Percentiles rank a stretch among this genome's conserved stretches.
Evolutionary conservation across 768 basidiomycete species (phyloP).

Genomic region (Pisolithus orientalis): DNA sequence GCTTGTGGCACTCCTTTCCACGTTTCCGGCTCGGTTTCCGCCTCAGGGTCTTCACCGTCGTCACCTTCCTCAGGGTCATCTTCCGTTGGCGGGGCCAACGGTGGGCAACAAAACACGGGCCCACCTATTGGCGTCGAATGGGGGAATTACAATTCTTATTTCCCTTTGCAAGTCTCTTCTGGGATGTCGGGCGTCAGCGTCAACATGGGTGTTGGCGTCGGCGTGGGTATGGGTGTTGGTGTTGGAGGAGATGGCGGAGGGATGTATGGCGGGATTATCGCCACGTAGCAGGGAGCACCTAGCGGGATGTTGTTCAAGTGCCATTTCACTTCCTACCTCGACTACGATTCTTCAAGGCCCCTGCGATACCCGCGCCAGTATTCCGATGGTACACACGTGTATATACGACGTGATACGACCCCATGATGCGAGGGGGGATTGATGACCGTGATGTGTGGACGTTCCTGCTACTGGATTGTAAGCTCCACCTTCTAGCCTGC

Average conservation of each 20-base stretch:
- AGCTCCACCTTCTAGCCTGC: no score
- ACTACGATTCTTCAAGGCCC: no score
- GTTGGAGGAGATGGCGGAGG: constrained; percentile 6
- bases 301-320: no score
- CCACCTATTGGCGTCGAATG: constrained; percentile 15
- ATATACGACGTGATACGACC: no score
- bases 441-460: no score
- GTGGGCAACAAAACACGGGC: neutral
- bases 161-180: constrained; percentile 38
- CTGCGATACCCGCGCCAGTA: no score
- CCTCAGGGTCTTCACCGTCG: neutral
- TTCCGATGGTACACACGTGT: no score
- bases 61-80: constrained; percentile 19
- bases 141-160: constrained; percentile 60
- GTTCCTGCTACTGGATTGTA: no score
- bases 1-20: constrained; percentile 35
- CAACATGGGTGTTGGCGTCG: neutral
- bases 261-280: constrained; percentile 54
- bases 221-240: constrained; percentile 1
- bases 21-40: constrained; percentile 1
- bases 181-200: neutral
- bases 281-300: constrained; percentile 3
- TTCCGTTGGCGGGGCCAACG: constrained; percentile 27
- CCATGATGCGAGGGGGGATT: no score
- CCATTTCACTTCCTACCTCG: no score